Evolutionary conservation across 2,329 filamentous ascomycete genomes (phyloP).

Genomic region (Colletotrichum tofieldiae): DNA sequence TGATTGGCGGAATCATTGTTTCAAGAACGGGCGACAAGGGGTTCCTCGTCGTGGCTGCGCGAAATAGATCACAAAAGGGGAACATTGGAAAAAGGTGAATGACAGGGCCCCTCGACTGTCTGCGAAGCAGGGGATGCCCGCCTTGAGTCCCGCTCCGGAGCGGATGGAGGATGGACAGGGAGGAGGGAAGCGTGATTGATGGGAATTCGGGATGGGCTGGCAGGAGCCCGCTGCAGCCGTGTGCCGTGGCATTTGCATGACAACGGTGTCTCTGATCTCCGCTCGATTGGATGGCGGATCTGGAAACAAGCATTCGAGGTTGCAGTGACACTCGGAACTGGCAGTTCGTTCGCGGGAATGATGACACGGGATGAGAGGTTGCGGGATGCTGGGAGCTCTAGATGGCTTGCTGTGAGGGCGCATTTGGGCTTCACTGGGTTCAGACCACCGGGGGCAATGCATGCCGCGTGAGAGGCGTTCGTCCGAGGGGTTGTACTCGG

Average conservation of each 20-base stretch:
- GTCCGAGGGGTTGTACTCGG: neutral
- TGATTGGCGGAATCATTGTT: slow-evolving; percentile 42
- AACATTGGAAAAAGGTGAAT: slow-evolving; percentile 4
- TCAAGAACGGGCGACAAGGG: slow-evolving; percentile 28
- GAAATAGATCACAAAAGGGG: slow-evolving; percentile 28
- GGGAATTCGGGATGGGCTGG: slow-evolving; percentile 34
- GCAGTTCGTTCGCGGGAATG: slow-evolving; percentile 11
- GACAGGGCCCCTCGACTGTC: slow-evolving; percentile 18
- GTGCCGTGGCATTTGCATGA: neutral
- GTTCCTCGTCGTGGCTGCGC: slow-evolving; percentile 24
- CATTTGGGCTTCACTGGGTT: neutral
- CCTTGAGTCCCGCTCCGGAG: slow-evolving; percentile 24
- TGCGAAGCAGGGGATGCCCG: slow-evolving; percentile 6
- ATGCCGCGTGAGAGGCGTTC: neutral
- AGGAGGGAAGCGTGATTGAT: slow-evolving; percentile 33
- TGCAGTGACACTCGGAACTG: slow-evolving; percentile 14
- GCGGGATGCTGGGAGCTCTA: neutral
- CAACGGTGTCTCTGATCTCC: neutral
- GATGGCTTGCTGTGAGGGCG: neutral
- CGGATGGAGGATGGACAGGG: slow-evolving; percentile 28
- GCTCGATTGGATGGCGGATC: neutral
- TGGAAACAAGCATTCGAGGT: slow-evolving; percentile 23
- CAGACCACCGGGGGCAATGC: neutral
- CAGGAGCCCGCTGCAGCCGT: slow-evolving; percentile 29
- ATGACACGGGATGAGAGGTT: slow-evolving; percentile 8